These are phyloP conservation scores for Arthrobotrys entomopaga DNA, from an alignment of 2,329 filamentous ascomycete species.

Conservation along the genomic window DNA sequence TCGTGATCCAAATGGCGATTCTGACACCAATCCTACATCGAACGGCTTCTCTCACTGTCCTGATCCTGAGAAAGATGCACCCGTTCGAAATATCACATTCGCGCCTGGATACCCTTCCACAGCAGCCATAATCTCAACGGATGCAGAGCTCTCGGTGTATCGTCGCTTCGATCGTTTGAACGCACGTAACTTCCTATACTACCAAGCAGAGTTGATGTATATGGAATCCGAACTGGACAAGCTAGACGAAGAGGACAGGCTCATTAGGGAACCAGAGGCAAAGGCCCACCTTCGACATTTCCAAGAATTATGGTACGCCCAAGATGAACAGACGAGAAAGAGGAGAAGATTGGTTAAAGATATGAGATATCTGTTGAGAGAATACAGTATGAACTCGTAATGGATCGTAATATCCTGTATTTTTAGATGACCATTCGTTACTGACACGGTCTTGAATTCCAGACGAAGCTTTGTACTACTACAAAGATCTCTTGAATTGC, in stretches of 20 bases:
- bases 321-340: not conserved
- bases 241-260: constrained; percentile 41
- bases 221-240: constrained; percentile 37
- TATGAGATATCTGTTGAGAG: constrained; percentile 20
- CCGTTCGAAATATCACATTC: constrained; percentile 22
- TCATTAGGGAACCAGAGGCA: constrained; percentile 10
- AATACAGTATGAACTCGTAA: constrained; percentile 25
- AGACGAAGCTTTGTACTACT: constrained; percentile 29
- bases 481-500: constrained; percentile 41
- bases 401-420: not conserved
- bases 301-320: constrained; percentile 22
- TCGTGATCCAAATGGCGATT: constrained; percentile 8
- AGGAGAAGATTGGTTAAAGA: constrained; percentile 18
- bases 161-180: constrained; percentile 45
- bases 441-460: not conserved
- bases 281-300: constrained; percentile 37
- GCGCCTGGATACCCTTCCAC: constrained; percentile 48
- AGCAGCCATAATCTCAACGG: constrained; percentile 44
- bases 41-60: constrained; percentile 11
- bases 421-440: not conserved
- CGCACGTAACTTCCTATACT: constrained; percentile 37
- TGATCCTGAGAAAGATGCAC: constrained; percentile 48
- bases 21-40: not conserved
- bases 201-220: constrained; percentile 48
- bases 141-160: constrained; percentile 39